Conservation (phyloP, 345 rosid species). For the Heritiera fomes region DNA sequence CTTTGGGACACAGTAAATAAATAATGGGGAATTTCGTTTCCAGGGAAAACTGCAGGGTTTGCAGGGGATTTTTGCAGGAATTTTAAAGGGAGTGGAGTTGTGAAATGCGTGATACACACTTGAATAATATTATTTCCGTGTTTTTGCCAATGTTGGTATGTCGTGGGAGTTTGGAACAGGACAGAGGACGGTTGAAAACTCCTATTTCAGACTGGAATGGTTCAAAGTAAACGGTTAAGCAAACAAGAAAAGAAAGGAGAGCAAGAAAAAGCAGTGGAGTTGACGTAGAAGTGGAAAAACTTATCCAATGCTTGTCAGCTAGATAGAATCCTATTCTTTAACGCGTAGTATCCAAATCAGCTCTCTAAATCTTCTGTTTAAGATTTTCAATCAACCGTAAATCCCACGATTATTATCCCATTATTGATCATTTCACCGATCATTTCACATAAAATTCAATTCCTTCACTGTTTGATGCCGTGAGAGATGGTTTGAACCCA, state of each 20-base stretch:
- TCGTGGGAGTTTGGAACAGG: constrained; percentile 14
- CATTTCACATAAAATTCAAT: neutral
- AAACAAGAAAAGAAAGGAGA: neutral
- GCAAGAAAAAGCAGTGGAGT: neutral
- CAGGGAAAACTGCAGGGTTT: neutral
- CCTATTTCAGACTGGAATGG: constrained; percentile 10
- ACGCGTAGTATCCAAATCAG: neutral
- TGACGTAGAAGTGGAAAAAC: constrained; percentile 34
- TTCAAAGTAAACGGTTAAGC: constrained; percentile 39
- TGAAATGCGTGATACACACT: constrained; percentile 1
- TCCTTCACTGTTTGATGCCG: neutral
- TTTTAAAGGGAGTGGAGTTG: neutral
- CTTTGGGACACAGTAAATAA: neutral
- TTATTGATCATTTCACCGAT: no score
- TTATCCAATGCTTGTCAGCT: constrained; percentile 19
- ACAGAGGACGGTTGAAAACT: constrained; percentile 6
- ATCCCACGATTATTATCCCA: neutral
- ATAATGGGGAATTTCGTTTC: neutral
- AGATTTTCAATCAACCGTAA: neutral
- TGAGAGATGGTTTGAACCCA: neutral
- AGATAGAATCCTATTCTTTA: constrained; percentile 15
- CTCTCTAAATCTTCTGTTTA: neutral
- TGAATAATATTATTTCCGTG: neutral
- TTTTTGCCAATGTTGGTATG: neutral
- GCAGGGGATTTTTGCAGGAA: neutral